Conservation (phyloP, 1,284 basidiomycete species). For the Cronartium ribicola region DNA sequence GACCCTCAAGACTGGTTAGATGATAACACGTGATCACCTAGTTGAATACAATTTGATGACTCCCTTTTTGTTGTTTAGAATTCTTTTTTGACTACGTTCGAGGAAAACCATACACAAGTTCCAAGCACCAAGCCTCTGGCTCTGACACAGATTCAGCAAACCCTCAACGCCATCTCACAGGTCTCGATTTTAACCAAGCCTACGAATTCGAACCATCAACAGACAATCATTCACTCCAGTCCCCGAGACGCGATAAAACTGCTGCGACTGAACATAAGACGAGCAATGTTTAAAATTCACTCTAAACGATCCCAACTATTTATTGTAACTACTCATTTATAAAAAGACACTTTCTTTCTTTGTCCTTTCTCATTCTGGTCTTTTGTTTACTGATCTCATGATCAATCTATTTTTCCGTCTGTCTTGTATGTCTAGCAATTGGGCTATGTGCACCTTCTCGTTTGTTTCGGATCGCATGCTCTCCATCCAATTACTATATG, state of each 20-base stretch:
- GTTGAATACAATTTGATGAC: neutral
- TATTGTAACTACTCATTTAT: too few species aligned
- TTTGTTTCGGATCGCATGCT: too few species aligned
- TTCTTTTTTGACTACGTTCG: constrained; percentile 33
- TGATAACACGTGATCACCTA: neutral
- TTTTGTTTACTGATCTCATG: too few species aligned
- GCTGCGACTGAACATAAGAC: neutral
- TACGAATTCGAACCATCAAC: constrained; percentile 6
- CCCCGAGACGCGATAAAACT: neutral
- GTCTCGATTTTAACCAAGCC: constrained; percentile 31
- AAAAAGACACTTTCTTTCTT: too few species aligned
- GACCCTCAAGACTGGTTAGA: neutral
- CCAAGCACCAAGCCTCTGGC: neutral
- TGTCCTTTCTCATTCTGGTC: too few species aligned
- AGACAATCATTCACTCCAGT: neutral
- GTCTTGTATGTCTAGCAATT: too few species aligned
- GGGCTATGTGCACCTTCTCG: too few species aligned
- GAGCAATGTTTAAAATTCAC: neutral
- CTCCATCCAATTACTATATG: too few species aligned
- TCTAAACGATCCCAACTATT: too few species aligned
- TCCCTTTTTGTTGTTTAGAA: neutral
- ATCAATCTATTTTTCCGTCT: too few species aligned
- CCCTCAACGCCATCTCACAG: neutral
- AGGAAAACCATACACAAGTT: constrained; percentile 27
- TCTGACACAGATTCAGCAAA: neutral